Base-by-base conservation (phyloP, 352 stramenopile genomes). In the Globisporangium takayamanum region DNA sequence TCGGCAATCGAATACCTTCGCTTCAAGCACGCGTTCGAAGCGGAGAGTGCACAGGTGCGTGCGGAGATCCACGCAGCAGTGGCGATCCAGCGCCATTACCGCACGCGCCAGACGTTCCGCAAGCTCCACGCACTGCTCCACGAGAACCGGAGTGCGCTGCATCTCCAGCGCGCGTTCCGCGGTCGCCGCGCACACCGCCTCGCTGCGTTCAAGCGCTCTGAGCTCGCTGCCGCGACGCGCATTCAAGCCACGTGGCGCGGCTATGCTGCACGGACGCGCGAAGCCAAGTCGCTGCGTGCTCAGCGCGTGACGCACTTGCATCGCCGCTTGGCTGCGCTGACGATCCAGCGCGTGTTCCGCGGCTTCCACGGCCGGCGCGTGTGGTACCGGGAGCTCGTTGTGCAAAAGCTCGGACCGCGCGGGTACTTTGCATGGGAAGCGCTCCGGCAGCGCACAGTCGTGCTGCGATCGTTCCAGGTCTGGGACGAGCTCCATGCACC, bases 1-100 rank as follows among this genome's bases (percentile, higher is more conserved):
- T 88, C 80, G 0, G 69, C 69, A 0, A 84, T 87, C 64, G 80
- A 91, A 51, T 93, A 93, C 65, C 71, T 88, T 64, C 74, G 76
- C 18, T 93, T 90, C 48, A 83, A 83, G 42, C 69, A 65, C 15
- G 62, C 73, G 2, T 93, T 93, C 47, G 78, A 86, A 54, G 67
- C 69, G 0, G 84, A 91, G 55, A 86, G 71, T 22, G 68, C 72
- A 5, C 69, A 87, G 55, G 67, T 68, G 8, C 70, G 78, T 11
- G 64, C 70, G 0, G 67, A 90, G 45, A 59, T 80, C 30, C 72
- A 64, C 3, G 78, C 78, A 18, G 76, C 78, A 2, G 62, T 76
- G 41, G 71, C 67, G 26, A 90, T 93, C 41, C 81, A 93, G 56
- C 78, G 78, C 22, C 69, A 83, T 36, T 87, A 81, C 55, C 76